phyloP scores from a whole-genome alignment of 2,329 filamentous ascomycete genomes.

The Drechslerella coelobrocha region DNA sequence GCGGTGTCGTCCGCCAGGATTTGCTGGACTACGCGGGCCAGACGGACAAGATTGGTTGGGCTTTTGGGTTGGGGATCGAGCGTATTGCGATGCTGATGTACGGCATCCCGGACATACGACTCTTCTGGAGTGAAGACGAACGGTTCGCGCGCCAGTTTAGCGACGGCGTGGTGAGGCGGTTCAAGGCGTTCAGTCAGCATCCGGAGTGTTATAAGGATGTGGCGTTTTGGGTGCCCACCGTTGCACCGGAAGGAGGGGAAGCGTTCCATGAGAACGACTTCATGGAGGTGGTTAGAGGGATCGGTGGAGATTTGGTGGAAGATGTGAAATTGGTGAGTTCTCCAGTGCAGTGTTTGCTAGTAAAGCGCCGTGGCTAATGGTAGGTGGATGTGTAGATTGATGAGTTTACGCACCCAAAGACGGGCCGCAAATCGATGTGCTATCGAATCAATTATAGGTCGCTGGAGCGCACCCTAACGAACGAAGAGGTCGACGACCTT shows the following conservation, averaged over 20 bases:
- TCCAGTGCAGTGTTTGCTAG: neutral
- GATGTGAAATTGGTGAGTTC: conserved; percentile 73
- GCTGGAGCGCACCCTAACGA: conserved; percentile 86
- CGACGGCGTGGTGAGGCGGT: conserved; percentile 66
- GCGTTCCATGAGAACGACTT: conserved; percentile 92
- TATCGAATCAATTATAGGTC: conserved; percentile 95
- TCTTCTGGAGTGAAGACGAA: conserved; percentile 89
- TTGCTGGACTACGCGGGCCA: conserved; percentile 77
- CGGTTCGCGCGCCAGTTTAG: conserved; percentile 87
- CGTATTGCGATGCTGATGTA: conserved; percentile 97
- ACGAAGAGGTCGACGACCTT: conserved; percentile 76
- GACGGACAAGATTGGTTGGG: conserved; percentile 76
- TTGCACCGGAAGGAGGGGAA: conserved; percentile 57
- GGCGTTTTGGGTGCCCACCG: conserved; percentile 79
- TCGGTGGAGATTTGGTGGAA: conserved; percentile 83
- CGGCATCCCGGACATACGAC: conserved; percentile 90
- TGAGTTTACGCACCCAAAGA: conserved; percentile 86
- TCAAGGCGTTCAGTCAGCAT: conserved; percentile 88
- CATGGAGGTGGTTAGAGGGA: conserved; percentile 89
- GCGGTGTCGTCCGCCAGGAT: conserved; percentile 83
- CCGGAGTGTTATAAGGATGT: conserved; percentile 90
- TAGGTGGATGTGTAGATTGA: conserved; percentile 61
- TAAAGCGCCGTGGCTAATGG: neutral
- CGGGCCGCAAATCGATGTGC: conserved; percentile 80
- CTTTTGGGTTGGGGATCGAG: conserved; percentile 92